These are phyloP conservation scores for Asterophora lycoperdoides DNA, from an alignment of 768 basidiomycete species.

Conservation along the genomic window DNA sequence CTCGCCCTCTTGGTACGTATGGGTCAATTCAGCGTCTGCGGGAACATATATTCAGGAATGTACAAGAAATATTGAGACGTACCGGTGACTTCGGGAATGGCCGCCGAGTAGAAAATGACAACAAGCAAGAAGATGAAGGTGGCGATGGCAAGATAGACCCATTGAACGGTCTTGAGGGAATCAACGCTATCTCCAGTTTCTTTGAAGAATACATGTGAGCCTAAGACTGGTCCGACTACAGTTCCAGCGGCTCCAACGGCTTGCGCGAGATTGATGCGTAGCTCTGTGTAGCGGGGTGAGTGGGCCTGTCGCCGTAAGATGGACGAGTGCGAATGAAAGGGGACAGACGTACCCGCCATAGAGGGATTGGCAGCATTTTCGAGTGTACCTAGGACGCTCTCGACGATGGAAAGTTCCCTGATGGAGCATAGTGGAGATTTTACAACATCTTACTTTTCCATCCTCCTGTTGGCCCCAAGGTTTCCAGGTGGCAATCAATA, in stretches of 20 bases:
- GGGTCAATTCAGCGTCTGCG: slow-evolving; percentile 31
- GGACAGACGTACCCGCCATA: slow-evolving; percentile 24
- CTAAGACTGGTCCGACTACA: slow-evolving; percentile 30
- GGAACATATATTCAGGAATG: too few species aligned
- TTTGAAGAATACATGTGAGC: slow-evolving; percentile 32
- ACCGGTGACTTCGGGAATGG: slow-evolving; percentile 33
- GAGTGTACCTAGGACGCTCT: too few species aligned
- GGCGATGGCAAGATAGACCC: slow-evolving; percentile 32
- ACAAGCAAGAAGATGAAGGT: slow-evolving; percentile 30
- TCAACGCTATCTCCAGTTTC: slow-evolving; percentile 27
- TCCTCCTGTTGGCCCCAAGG: too few species aligned
- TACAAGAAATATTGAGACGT: too few species aligned
- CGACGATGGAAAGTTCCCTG: too few species aligned
- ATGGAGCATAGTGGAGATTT: too few species aligned
- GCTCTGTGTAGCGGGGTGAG: slow-evolving; percentile 30
- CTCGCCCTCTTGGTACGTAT: slow-evolving; percentile 23
- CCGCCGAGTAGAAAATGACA: slow-evolving; percentile 28
- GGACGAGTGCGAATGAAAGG: too few species aligned
- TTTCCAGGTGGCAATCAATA: too few species aligned
- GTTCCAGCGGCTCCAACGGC: slow-evolving; percentile 30
- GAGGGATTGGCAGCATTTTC: slow-evolving; percentile 32
- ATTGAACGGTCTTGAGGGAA: slow-evolving; percentile 30
- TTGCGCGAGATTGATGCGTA: slow-evolving; percentile 32
- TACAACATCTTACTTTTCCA: too few species aligned
- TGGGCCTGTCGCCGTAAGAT: slow-evolving; percentile 25